Evolutionary conservation across 768 basidiomycete genomes (phyloP).

Genomic region (Boletus reticulatus): DNA sequence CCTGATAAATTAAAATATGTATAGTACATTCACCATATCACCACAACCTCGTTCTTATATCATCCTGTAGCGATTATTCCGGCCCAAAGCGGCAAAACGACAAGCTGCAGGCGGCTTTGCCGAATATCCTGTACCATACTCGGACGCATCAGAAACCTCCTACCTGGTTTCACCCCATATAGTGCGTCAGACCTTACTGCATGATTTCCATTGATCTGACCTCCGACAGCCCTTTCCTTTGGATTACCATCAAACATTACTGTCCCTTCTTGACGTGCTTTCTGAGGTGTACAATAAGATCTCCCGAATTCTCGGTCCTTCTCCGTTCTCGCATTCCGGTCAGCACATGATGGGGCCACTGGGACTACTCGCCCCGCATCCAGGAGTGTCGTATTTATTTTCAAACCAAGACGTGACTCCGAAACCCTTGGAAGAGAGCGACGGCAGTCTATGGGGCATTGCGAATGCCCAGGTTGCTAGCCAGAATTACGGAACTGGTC

Average conservation of each 20-base stretch:
- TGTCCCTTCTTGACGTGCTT: slow-evolving; percentile 85
- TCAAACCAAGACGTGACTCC: slow-evolving; percentile 35
- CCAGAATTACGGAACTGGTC: slow-evolving; percentile 30
- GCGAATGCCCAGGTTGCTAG: slow-evolving; percentile 45
- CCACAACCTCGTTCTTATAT: slow-evolving; percentile 7
- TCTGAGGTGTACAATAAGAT: slow-evolving; percentile 91
- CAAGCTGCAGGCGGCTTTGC: slow-evolving; percentile 47
- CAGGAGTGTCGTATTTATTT: slow-evolving; percentile 81
- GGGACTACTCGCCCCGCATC: slow-evolving; percentile 72
- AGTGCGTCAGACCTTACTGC: slow-evolving; percentile 42
- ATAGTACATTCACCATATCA: slow-evolving; percentile 8
- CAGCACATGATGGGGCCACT: slow-evolving; percentile 77
- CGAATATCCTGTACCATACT: slow-evolving; percentile 60
- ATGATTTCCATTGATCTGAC: slow-evolving; percentile 2
- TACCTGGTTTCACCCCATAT: slow-evolving; percentile 75
- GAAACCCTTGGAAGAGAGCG: slow-evolving; percentile 39
- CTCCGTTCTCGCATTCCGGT: slow-evolving; percentile 66
- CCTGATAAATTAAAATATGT: slow-evolving; percentile 69
- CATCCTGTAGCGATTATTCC: slow-evolving; percentile 52
- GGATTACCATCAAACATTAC: slow-evolving; percentile 86
- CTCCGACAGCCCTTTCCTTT: slow-evolving; percentile 72
- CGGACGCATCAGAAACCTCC: slow-evolving; percentile 60
- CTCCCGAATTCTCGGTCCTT: slow-evolving; percentile 77
- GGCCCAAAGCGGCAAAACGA: slow-evolving; percentile 55
- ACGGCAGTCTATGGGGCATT: slow-evolving; percentile 70